These are phyloP conservation scores for Alternaria incomplexa DNA, from an alignment of 2,329 filamentous ascomycete species.

Conservation along the genomic window DNA sequence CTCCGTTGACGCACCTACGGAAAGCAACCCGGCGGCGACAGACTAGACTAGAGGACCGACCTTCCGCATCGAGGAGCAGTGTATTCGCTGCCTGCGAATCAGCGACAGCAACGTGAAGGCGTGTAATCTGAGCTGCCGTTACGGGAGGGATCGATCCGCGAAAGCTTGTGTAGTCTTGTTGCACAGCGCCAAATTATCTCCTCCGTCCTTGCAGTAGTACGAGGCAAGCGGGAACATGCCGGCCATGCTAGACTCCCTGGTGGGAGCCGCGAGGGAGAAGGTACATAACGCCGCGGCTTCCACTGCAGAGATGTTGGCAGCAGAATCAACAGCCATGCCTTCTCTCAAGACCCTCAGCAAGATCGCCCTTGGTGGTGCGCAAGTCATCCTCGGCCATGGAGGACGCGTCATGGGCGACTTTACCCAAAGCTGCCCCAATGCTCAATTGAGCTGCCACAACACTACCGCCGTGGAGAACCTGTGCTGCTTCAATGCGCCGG, in stretches of 20 bases:
- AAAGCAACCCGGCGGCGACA: slow-evolving; percentile 6
- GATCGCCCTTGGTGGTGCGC: slow-evolving; percentile 43
- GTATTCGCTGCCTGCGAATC: slow-evolving; percentile 24
- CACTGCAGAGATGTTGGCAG: slow-evolving; percentile 14
- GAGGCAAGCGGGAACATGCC: slow-evolving; percentile 21
- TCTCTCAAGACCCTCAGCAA: slow-evolving; percentile 46
- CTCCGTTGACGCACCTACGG: slow-evolving; percentile 1
- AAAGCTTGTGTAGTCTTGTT: slow-evolving; percentile 34
- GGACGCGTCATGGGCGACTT: slow-evolving; percentile 32
- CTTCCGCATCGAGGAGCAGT: slow-evolving; percentile 27
- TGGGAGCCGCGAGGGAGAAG: slow-evolving; percentile 22
- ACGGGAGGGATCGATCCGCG: slow-evolving; percentile 33
- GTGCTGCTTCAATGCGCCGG: slow-evolving; percentile 77
- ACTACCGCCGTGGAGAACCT: slow-evolving; percentile 65
- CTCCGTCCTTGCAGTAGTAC: slow-evolving; percentile 6
- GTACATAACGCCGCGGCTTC: slow-evolving; percentile 36
- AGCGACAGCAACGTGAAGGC: slow-evolving; percentile 20
- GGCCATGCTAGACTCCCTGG: slow-evolving; percentile 30
- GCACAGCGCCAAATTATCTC: slow-evolving; percentile 3
- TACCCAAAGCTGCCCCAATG: slow-evolving; percentile 41
- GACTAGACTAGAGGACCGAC: slow-evolving; percentile 17
- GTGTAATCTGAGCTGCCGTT: slow-evolving; percentile 28
- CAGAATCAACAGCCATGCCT: slow-evolving; percentile 40
- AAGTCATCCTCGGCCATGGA: slow-evolving; percentile 39
- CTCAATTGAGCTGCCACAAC: slow-evolving; percentile 68